Evolutionary conservation across 2,329 filamentous ascomycete genomes (phyloP).

Genomic region (Verticillium albo-atrum): DNA sequence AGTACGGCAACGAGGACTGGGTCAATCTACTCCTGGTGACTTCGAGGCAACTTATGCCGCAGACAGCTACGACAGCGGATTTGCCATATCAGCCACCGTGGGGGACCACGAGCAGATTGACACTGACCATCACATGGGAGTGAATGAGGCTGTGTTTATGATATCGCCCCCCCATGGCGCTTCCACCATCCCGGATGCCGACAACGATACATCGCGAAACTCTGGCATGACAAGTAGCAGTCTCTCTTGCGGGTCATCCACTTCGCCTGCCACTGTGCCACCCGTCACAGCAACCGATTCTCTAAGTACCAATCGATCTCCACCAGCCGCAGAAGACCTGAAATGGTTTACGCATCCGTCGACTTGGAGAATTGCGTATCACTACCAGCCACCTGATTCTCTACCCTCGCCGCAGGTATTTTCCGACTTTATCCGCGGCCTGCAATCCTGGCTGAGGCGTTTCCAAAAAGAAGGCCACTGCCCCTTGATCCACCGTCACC

Average conservation of each 20-base stretch:
- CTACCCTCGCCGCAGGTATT: not conserved
- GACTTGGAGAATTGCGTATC: not conserved
- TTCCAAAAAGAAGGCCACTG: constrained; percentile 15
- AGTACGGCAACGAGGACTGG: not conserved
- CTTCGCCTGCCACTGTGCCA: not conserved
- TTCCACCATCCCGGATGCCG: not conserved
- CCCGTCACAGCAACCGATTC: not conserved
- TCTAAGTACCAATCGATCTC: not conserved
- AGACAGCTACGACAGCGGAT: not conserved
- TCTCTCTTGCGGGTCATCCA: not conserved
- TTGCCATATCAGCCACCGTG: not conserved
- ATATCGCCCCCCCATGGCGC: not conserved
- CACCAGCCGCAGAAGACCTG: not conserved
- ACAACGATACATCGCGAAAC: not conserved
- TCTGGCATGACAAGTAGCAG: not conserved
- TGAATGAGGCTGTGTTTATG: not conserved
- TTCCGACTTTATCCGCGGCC: constrained; percentile 5
- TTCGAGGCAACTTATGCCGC: not conserved
- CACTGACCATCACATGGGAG: not conserved
- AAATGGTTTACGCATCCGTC: not conserved
- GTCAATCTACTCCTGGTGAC: not conserved
- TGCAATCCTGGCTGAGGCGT: constrained; percentile 12
- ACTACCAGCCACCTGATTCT: not conserved
- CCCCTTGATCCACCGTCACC: constrained; percentile 16
- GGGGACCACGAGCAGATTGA: not conserved